Evolutionary conservation across 2,329 filamentous ascomycete genomes (phyloP), one percentile per base, ranked within the genome.

Genomic region (Colletotrichum sp.): DNA sequence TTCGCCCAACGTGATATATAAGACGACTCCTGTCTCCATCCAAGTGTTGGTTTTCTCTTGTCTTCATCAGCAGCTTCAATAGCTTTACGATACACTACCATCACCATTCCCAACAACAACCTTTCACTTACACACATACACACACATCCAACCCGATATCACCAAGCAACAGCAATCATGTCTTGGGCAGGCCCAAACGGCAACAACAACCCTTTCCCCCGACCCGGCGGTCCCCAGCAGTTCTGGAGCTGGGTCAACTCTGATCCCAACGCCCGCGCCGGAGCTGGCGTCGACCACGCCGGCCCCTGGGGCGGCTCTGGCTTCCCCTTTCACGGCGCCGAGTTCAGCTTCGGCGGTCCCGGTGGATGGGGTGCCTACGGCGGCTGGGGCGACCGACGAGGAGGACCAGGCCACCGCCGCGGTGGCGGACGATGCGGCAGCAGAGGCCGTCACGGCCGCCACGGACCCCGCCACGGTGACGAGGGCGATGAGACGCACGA

Each of bases 271-370:
- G 79, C 72, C 57, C 65, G 59, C 52, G 78, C 82, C 44, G 85
- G 86, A 57, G 81, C 81, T 21, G 85, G 86, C 63, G 83, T 86
- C 71, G 86, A 87, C 73, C 85, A 86, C 77, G 62, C 79, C 44
- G 80, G 79, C 39, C 72, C 80, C 34, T 78, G 78, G 71, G 77
- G 68, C 55, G 71, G 79, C 69, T 81, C 82, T 69, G 84, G 83
- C 28, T 86, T 86, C 69, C 83, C 85, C 32, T 86, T 85, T 28
- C 71, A 80, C 60, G 52, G 74, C 30, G 60, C 79, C n/a, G 78
- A 71, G 36, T 67, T 71, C 52, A 64, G 64, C 13, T 59, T 72
- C 26, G 70, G 72, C 67, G 78, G 75, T 21, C 76, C 77, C 5
- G 60, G 65, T 3, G 71, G 71, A 30, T 71, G 72, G 59, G 75